Evolutionary conservation across 208 protist genomes (phyloP).

Genomic region (Leishmania major): DNA sequence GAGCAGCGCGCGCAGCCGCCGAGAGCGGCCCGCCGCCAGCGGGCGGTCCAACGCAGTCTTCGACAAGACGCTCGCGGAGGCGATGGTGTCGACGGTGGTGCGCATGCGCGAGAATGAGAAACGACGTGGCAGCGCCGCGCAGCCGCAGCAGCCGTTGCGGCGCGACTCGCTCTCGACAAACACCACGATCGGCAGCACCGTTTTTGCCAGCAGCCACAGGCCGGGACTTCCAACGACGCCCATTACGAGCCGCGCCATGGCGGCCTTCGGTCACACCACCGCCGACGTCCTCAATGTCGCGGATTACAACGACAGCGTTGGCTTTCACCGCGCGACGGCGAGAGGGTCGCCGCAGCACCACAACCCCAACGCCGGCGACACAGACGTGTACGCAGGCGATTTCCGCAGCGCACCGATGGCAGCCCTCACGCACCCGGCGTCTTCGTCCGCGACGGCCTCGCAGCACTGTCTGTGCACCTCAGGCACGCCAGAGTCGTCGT

Average conservation of each 20-base stretch:
- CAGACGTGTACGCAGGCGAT: not conserved
- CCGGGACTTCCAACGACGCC: not conserved
- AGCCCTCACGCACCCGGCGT: not conserved
- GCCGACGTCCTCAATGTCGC: not conserved
- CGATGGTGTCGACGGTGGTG: slow-evolving; percentile 46
- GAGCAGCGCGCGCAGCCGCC: not conserved
- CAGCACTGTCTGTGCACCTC: too few relatives aligned
- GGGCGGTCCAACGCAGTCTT: slow-evolving; percentile 14
- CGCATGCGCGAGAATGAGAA: slow-evolving; percentile 26
- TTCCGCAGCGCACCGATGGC: not conserved
- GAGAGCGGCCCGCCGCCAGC: not conserved
- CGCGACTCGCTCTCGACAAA: not conserved
- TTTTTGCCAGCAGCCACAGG: not conserved
- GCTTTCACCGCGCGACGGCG: not conserved
- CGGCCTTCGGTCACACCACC: not conserved
- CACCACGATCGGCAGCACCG: not conserved
- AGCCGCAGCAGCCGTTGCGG: not conserved
- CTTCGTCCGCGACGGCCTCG: not conserved
- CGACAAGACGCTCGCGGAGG: slow-evolving; percentile 35
- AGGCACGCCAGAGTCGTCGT: not conserved
- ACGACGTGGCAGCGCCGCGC: slow-evolving; percentile 7
- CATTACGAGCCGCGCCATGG: not conserved
- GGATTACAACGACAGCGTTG: not conserved
- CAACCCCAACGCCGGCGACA: not conserved
- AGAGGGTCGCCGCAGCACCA: not conserved